Evolutionary conservation across 306 rosid genomes (phyloP).

Genomic region (Cicer bijugum): DNA sequence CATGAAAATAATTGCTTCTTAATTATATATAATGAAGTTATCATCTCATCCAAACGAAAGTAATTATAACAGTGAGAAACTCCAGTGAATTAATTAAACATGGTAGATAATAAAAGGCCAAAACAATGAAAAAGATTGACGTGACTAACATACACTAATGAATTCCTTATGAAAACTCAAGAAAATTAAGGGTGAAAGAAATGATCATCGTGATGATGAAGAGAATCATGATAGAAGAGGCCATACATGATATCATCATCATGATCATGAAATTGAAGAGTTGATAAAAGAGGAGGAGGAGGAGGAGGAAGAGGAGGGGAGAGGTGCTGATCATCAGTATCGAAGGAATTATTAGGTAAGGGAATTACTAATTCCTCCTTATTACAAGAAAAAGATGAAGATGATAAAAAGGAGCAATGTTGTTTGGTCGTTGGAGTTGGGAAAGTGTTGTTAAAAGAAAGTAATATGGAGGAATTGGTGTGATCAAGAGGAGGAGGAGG

Average conservation of each 20-base stretch:
- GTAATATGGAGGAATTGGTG: conserved; percentile 40
- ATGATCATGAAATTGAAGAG: not conserved
- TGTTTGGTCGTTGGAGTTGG: conserved; percentile 40
- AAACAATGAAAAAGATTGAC: too few relatives aligned
- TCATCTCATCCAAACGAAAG: too few relatives aligned
- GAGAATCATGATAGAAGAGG: conserved; percentile 8
- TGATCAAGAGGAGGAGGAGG: not conserved
- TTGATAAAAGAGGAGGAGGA: not conserved
- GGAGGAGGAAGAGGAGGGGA: not conserved
- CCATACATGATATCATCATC: conserved; percentile 11
- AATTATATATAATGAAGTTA: too few relatives aligned
- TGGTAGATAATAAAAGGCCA: too few relatives aligned
- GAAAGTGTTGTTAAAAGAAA: conserved; percentile 53
- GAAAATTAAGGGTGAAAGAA: not conserved
- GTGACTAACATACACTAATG: not conserved
- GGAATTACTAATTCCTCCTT: not conserved
- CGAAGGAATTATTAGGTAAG: not conserved
- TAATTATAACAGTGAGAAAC: too few relatives aligned
- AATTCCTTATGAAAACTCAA: not conserved
- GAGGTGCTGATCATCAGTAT: not conserved
- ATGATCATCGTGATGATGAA: conserved; percentile 7
- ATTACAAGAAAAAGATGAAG: conserved; percentile 14
- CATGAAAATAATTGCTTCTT: too few relatives aligned
- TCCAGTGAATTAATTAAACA: too few relatives aligned
- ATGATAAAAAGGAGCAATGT: conserved; percentile 39